Conservation (phyloP, 83 land plant species). For the Picea abies region DNA sequence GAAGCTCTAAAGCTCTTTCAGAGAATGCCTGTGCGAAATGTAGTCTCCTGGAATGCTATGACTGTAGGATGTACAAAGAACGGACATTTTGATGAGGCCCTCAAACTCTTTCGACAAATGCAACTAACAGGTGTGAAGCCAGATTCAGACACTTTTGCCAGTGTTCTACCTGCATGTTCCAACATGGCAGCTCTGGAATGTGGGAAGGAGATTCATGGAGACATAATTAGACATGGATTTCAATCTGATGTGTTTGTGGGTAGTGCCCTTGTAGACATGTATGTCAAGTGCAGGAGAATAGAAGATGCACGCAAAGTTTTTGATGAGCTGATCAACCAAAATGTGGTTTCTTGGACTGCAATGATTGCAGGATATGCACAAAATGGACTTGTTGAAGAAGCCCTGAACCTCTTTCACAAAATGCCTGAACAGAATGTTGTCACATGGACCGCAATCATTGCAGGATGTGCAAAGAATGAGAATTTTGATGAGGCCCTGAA, state of each 20-base stretch:
- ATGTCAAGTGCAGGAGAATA: constrained; percentile 48
- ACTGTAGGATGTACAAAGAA: constrained; percentile 52
- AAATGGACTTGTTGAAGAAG: constrained; percentile 28
- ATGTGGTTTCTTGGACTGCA: constrained; percentile 60
- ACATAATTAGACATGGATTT: constrained; percentile 45
- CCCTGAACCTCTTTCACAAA: constrained; percentile 33
- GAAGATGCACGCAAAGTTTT: constrained; percentile 39
- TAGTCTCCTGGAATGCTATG: constrained; percentile 64
- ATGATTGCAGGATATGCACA: constrained; percentile 42
- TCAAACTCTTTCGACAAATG: constrained; percentile 49
- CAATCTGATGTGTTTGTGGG: constrained; percentile 27
- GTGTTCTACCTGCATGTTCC: too few relatives aligned
- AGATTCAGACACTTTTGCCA: too few relatives aligned
- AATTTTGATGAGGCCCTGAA: constrained; percentile 8
- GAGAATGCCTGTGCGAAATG: constrained; percentile 49
- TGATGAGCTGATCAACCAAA: constrained; percentile 9
- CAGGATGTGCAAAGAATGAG: constrained; percentile 10
- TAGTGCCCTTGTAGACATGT: constrained; percentile 67
- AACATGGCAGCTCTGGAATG: too few relatives aligned
- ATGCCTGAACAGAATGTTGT: constrained; percentile 14
- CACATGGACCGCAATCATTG: too few relatives aligned
- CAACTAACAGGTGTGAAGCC: constrained; percentile 1
- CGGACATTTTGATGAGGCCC: constrained; percentile 30
- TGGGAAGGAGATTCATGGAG: constrained; percentile 47
- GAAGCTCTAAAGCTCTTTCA: constrained; percentile 44